Conservation (phyloP, 179 eudicot species). For the Actinidia arguta region DNA sequence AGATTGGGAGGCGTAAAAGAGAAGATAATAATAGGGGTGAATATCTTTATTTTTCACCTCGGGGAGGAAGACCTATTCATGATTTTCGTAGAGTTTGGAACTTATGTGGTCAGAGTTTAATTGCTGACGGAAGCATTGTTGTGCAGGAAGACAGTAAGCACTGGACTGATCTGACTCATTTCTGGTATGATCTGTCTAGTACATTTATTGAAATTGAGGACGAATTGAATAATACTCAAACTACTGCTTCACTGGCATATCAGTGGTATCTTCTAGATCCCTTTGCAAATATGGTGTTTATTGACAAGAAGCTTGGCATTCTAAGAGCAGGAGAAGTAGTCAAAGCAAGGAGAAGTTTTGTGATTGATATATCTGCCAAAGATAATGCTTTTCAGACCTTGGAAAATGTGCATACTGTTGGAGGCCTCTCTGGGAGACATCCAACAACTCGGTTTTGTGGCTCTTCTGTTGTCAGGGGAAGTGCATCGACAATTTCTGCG, state of each 20-base stretch:
- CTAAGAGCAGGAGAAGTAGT: constrained; percentile 68
- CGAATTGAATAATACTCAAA: constrained; percentile 46
- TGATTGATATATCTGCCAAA: constrained; percentile 28
- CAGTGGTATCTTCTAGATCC: constrained; percentile 89
- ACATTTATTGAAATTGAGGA: constrained; percentile 60
- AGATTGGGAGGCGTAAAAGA: constrained; percentile 72
- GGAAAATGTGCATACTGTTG: constrained; percentile 28
- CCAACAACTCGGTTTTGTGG: constrained; percentile 21
- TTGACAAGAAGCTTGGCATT: constrained; percentile 67
- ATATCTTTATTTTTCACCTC: constrained; percentile 70
- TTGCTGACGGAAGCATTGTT: constrained; percentile 38
- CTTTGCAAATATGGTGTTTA: constrained; percentile 72
- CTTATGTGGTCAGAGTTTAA: constrained; percentile 67
- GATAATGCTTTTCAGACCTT: constrained; percentile 25
- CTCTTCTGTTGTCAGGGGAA: constrained; percentile 37
- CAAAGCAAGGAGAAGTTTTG: constrained; percentile 53
- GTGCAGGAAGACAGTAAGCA: constrained; percentile 44
- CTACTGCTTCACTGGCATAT: constrained; percentile 48
- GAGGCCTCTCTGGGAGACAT: constrained; percentile 26
- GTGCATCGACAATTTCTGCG: constrained; percentile 26
- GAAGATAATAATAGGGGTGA: constrained; percentile 60
- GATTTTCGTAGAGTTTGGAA: constrained; percentile 81
- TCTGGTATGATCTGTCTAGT: constrained; percentile 64
- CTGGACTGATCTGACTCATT: constrained; percentile 65
- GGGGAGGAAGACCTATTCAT: constrained; percentile 73